Evolutionary conservation across 1,139 yeast species (phyloP).

Genomic region (Lodderomyces metapsilosis): DNA sequence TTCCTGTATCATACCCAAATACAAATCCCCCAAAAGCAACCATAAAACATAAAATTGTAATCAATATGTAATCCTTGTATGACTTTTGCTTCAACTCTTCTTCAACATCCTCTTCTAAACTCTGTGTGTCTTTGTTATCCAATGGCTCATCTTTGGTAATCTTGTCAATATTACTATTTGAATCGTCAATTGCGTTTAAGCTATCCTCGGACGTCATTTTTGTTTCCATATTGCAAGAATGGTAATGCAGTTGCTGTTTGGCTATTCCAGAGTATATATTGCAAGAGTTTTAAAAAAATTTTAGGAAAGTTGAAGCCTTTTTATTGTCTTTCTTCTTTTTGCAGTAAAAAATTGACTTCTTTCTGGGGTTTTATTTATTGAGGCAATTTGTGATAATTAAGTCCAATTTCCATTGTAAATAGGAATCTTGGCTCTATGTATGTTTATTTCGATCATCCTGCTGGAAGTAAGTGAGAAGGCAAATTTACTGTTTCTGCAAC

Average conservation of each 20-base stretch:
- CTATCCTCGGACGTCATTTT: background rate
- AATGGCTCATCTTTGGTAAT: background rate
- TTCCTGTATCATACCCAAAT: conserved; percentile 73
- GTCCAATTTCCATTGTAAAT: too few relatives aligned
- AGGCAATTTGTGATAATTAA: too few relatives aligned
- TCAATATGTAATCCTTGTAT: conserved; percentile 28
- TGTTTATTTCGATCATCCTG: too few relatives aligned
- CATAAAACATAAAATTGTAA: conserved; percentile 37
- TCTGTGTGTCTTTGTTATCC: background rate
- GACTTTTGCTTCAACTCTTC: conserved; percentile 19
- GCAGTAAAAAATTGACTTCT: too few relatives aligned
- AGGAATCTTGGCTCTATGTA: background rate
- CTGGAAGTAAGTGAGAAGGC: too few relatives aligned
- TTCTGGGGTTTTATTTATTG: too few relatives aligned
- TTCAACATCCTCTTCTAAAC: conserved; percentile 13
- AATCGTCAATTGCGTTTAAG: background rate
- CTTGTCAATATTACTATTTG: background rate
- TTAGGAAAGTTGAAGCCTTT: too few relatives aligned
- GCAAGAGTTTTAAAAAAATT: background rate
- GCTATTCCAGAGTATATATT: background rate
- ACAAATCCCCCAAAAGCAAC: conserved; percentile 64
- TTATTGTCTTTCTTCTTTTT: too few relatives aligned
- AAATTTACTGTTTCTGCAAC: too few relatives aligned
- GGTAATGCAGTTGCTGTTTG: too few relatives aligned
- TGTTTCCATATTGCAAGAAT: too few relatives aligned